Base-by-base conservation (phyloP, 768 basidiomycete genomes). In the Rhizopogon roseolus region DNA sequence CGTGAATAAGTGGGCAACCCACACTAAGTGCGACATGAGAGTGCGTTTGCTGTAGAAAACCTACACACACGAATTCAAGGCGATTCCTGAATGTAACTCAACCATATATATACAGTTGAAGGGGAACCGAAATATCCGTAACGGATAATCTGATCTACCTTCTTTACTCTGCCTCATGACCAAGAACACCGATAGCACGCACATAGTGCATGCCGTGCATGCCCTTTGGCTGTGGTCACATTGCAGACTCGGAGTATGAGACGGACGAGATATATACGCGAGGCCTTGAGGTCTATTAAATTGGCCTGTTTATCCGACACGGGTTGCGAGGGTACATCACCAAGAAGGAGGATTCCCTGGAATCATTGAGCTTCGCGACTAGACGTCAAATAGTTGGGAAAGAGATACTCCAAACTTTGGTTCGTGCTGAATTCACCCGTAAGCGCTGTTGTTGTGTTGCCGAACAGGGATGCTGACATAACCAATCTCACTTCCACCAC, bases 21-120 rank as follows among this genome's bases (percentile, higher is more conserved):
- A 50, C 44, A 62, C 25, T 13, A 29, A 49, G 10, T 11, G 46
- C 40, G 51, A 52, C 59, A 61, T 57, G 45, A 19, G 25, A 41
- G 19, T 11, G 8, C 29, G 29, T 29, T 8, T 29, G 29, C 29
- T 29, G 22, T 22, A 22, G 29, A 40, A 37, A 37, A 13, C 13
- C 36, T 37, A 29, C 29, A 29, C 6, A 29, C 16, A 2, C 29
- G 53, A n/a, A 44, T 11, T 39, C 37, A 34, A 46, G 22, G 41
- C 13, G 3, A 14, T 11, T 37, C 5, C 11, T n/a, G n/a, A n/a
- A n/a, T n/a, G n/a, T n/a, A n/a, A n/a, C n/a, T 37, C 11, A 37
- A 14, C 13, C 3, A 5, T 5, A 5, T 52, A 52, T 52, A 46
- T 52, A 52, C 8, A 27, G n/a, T 19, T 14, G 25, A 6, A 36